These are phyloP conservation scores for Zymoseptoria brevis DNA, from an alignment of 2,329 filamentous ascomycete species.

Conservation along the genomic window DNA sequence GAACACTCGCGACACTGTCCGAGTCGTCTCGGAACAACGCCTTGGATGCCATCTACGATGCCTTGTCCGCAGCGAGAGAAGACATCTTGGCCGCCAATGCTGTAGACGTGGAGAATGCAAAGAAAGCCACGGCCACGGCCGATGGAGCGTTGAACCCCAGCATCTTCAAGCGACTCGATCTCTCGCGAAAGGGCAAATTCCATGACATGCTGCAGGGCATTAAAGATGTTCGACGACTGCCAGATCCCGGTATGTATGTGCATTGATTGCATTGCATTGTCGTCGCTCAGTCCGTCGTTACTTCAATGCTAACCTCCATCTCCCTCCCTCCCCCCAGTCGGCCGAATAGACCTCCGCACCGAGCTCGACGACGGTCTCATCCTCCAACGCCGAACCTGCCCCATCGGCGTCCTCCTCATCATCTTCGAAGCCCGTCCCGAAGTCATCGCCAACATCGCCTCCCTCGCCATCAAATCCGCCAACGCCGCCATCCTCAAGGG, in stretches of 20 bases:
- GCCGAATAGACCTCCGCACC: conserved; percentile 74
- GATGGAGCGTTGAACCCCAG: conserved; percentile 71
- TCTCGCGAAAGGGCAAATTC: conserved; percentile 82
- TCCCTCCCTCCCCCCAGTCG: conserved; percentile 55
- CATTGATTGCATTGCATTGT: too few species aligned
- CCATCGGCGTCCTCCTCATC: conserved; percentile 94
- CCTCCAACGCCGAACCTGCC: conserved; percentile 82
- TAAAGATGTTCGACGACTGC: conserved; percentile 71
- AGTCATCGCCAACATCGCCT: conserved; percentile 96
- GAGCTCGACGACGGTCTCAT: conserved; percentile 77
- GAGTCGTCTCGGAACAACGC: conserved; percentile 72
- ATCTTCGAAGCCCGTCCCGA: conserved; percentile 97
- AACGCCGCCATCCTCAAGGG: conserved; percentile 97
- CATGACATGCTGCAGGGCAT: conserved; percentile 98
- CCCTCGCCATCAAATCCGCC: conserved; percentile 90
- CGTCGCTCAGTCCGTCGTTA: neutral
- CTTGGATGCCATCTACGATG: conserved; percentile 71
- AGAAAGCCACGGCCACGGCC: conserved; percentile 65
- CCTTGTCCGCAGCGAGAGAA: conserved; percentile 61
- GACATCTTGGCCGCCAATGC: conserved; percentile 81
- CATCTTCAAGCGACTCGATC: conserved; percentile 78
- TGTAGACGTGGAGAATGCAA: conserved; percentile 68
- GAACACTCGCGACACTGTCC: conserved; percentile 71
- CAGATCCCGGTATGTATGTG: conserved; percentile 81
- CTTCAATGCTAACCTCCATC: neutral